Evolutionary conservation across 257 asterid genomes (phyloP), one percentile per base, ranked within the genome.

Genomic region (Handroanthus guayacan): DNA sequence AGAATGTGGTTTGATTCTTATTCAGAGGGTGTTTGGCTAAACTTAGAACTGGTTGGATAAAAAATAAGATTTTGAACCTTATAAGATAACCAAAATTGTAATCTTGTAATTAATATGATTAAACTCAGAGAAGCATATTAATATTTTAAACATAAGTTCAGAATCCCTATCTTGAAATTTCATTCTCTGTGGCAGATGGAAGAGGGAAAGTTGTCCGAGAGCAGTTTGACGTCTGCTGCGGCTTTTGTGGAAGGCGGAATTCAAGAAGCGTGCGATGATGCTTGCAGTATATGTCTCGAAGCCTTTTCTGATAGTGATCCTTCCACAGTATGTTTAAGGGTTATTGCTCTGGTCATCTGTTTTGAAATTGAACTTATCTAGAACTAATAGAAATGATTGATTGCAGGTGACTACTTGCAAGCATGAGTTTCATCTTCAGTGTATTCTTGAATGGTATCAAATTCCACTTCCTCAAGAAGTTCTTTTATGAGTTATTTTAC

Each of bases 221-320:
- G 51, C 72, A 86, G 84, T 69, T 78, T 91, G 91, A 88, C 87
- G 45, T 93, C 96, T 6, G 90, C 94, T 5, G 96, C 89, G 7
- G 98, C 98, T 25, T 94, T 94, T 72, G 98, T 94, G 70, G 97
- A 94, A 86, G 97, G 98, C 14, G 98, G 98, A 81, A 85, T 91
- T 77, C 98, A 91, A 80, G 97, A 94, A 39, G 90, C 97, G 68
- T 93, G 97, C 58, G 96, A 94, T 61, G 98, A 91, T 82, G 85
- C 97, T 70, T 94, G 98, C 82, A 94, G 97, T 88, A 91, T 94
- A 80, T 94, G 98, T 79, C 97, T 94, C 17, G 98, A 94, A 86
- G 88, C 73, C 9, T 94, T 94, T 71, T 77, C 87, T 69, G 94
- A 94, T 50, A 89, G 89, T 58, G 96, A 91, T 58, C 97, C 98